Conservation (phyloP, 2,329 filamentous ascomycete genomes). For the Claviceps digitariae region DNA sequence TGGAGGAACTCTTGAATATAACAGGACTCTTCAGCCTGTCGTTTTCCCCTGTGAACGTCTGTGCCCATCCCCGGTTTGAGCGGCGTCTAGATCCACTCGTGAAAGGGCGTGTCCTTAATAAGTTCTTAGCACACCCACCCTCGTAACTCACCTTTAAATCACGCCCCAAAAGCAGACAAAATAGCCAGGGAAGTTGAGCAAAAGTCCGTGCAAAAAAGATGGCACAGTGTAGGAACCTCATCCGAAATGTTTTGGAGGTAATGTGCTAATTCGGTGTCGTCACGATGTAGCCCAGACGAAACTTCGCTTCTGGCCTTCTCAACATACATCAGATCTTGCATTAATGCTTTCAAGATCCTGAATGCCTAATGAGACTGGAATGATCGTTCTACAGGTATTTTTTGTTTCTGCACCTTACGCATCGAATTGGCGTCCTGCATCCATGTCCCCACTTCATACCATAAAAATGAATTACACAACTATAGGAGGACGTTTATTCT, state of each 20-base stretch:
- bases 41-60: background rate
- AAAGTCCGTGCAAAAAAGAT: background rate
- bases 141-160: background rate
- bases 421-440: no score
- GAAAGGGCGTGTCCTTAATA: background rate
- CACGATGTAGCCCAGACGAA: no score
- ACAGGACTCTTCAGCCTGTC: background rate
- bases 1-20: background rate
- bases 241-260: background rate
- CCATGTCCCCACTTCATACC: no score
- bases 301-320: no score
- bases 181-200: background rate
- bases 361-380: no score
- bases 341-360: no score
- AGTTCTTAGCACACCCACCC: background rate
- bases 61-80: background rate
- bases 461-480: no score
- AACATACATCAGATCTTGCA: no score
- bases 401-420: no score
- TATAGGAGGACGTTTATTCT: no score
- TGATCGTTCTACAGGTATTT: no score
- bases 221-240: background rate
- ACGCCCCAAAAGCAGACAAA: background rate
- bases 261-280: background rate
- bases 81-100: background rate